Conservation (phyloP, 1,284 basidiomycete species). For the Tilletia setariae region DNA sequence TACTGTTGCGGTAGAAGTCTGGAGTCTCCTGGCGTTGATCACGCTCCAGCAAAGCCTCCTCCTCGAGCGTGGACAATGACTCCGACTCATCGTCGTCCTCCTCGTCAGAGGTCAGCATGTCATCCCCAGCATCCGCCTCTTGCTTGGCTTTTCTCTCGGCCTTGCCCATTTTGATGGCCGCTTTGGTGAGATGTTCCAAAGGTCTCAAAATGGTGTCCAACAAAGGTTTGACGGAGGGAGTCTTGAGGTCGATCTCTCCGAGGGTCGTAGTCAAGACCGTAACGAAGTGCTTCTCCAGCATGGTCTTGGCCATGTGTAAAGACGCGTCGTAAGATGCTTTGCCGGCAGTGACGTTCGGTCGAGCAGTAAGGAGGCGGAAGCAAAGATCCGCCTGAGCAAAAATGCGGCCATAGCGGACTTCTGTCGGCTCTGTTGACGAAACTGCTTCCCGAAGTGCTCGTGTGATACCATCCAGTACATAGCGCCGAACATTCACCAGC, state of each 20-base stretch:
- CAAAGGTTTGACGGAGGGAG: conserved; percentile 81
- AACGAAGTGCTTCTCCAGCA: conserved; percentile 98
- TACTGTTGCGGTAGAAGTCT: conserved; percentile 93
- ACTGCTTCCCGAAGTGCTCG: conserved; percentile 80
- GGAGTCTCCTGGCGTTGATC: conserved; percentile 76
- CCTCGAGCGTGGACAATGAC: conserved; percentile 48
- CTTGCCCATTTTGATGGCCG: conserved; percentile 96
- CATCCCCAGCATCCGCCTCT: conserved; percentile 59
- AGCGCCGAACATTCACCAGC: conserved; percentile 79
- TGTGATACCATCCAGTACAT: conserved; percentile 81
- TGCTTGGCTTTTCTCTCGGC: conserved; percentile 57
- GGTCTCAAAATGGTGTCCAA: conserved; percentile 83
- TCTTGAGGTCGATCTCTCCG: conserved; percentile 91
- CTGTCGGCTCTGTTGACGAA: conserved; percentile 64
- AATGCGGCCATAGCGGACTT: conserved; percentile 80
- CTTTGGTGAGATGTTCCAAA: conserved; percentile 86
- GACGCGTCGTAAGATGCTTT: conserved; percentile 68
- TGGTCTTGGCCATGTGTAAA: conserved; percentile 90
- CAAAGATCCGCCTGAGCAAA: conserved; percentile 84
- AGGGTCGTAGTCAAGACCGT: conserved; percentile 81
- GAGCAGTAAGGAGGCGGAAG: conserved; percentile 78
- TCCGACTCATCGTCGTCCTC: conserved; percentile 47
- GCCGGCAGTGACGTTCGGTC: conserved; percentile 59
- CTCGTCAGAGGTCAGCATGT: conserved; percentile 43
- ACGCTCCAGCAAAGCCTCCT: conserved; percentile 55